phyloP scores from a whole-genome alignment of 306 rosid genomes.

The Quercus robur region DNA sequence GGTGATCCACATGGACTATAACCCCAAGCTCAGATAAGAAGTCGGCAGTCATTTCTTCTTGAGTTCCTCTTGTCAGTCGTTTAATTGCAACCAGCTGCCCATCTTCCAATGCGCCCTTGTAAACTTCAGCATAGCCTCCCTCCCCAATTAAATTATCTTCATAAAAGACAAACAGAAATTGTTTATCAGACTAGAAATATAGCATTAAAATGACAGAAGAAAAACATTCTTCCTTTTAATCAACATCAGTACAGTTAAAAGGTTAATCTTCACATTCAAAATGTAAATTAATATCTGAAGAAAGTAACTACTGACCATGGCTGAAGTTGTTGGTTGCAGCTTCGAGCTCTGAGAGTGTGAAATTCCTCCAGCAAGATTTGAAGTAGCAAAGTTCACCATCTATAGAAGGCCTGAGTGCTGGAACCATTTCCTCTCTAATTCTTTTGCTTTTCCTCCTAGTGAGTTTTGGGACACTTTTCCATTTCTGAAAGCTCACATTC shows the following conservation, averaged over 20 bases:
- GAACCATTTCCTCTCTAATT: conserved; percentile 61
- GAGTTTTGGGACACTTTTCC: conserved; percentile 50
- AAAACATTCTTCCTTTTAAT: neutral
- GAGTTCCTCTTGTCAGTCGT: conserved; percentile 68
- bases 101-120: conserved; percentile 71
- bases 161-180: conserved; percentile 12
- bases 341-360: conserved; percentile 52
- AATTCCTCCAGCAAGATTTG: conserved; percentile 85
- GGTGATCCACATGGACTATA: conserved; percentile 93
- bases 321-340: conserved; percentile 77
- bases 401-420: conserved; percentile 44
- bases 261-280: neutral
- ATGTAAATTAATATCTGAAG: neutral
- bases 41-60: conserved; percentile 95
- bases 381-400: conserved; percentile 56
- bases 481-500: conserved; percentile 47
- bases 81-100: conserved; percentile 80
- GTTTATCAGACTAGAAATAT: conserved; percentile 24
- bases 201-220: neutral
- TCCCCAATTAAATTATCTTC: conserved; percentile 85
- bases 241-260: neutral
- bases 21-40: conserved; percentile 98
- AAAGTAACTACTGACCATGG: conserved; percentile 41
- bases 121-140: conserved; percentile 98
- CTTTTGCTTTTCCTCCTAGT: conserved; percentile 74